Base-by-base conservation (phyloP, 1,139 yeast genomes). In the Suhomyces bolitotheri region DNA sequence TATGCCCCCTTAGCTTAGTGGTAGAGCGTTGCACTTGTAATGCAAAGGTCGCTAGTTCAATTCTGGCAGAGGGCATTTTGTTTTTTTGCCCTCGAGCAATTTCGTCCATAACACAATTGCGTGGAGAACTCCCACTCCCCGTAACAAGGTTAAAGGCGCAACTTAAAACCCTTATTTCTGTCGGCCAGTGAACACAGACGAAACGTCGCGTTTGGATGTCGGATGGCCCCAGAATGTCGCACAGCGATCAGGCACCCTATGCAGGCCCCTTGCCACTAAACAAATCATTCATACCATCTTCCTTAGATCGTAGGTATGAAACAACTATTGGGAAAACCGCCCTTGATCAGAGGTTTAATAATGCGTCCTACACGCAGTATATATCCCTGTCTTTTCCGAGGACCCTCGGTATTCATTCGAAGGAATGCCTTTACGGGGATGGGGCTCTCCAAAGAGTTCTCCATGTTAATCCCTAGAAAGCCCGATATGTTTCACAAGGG, bases 21-120 rank as follows among this genome's bases (percentile, higher is more conserved):
- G 90, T 82, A 82, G 87, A 82, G 90, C 90, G 89, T 81, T 82
- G 88, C 89, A 82, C 89, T 82, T 82, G 89, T 82, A 82, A 82
- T 82, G 90, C 89, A 82, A 81, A 82, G 90, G 86, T 82, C 90
- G 84, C 85, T 80, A 83, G 89, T 82, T 82, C 89, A 81, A 82
- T 80, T 82, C 90, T 83, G 90, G 86, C 85, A 82, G 78, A 83
- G 69, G 88, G 88, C 88, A 80, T 3, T 46, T 52, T 47, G 19
- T 28, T 17, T 23, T 20, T 31, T n/a, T n/a, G n/a, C n/a, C n/a
- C n/a, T n/a, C n/a, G n/a, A n/a, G n/a, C n/a, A n/a, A n/a, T n/a
- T n/a, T n/a, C n/a, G n/a, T n/a, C n/a, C n/a, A n/a, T n/a, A n/a
- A n/a, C n/a, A n/a, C n/a, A n/a, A n/a, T n/a, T n/a, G n/a, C n/a